Evolutionary conservation across 352 stramenopile genomes (phyloP), one percentile per base, ranked within the genome.

Genomic region (Salisapilia sapeloensis): DNA sequence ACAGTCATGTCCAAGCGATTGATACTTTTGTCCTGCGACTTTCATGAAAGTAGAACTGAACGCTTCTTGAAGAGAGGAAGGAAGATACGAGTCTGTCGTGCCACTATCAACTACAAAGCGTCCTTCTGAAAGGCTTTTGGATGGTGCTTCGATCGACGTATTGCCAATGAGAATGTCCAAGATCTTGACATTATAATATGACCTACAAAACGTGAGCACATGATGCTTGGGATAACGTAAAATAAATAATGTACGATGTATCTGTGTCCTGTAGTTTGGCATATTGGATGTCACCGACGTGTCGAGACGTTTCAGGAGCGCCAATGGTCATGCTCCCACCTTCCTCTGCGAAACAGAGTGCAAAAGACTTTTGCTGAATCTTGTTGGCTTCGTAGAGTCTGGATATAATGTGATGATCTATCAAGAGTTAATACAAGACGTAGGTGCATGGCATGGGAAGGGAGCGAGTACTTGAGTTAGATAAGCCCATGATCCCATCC

Each of bases 61-160:
- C 26, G 67, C 42, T 3, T 38, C 46, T 21, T 62, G 62, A 38
- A 83, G 37, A 3, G 42, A 48, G 20, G 38, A 59, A 4, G 71
- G 66, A 10, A 91, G 42, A 48, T 83, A 86, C 32, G 75, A 86
- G 41, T 85, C 70, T 1, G 75, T 87, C 8, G 75, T 87, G 29
- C 75, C 75, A 38, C 75, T 91, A 42, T 91, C 75, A 9, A 91
- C 62, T 31, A 91, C 83, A 32, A 70, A 84, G 31, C 76, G 60
- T 0, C 69, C 69, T 21, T 49, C 53, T 4, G 40, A 47, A 20
- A 58, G 62, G 17, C 42, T 62, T n/a, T 45, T 44, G 4, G 46
- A 26, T 0, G 60, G 41, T 1, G 61, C 53, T 6, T 78, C 53
- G 22, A 90, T 80, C 21, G 64, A 69, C 13, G 50, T 47, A 38